Base-by-base conservation (phyloP, 345 rosid genomes). In the Mangifera indica region DNA sequence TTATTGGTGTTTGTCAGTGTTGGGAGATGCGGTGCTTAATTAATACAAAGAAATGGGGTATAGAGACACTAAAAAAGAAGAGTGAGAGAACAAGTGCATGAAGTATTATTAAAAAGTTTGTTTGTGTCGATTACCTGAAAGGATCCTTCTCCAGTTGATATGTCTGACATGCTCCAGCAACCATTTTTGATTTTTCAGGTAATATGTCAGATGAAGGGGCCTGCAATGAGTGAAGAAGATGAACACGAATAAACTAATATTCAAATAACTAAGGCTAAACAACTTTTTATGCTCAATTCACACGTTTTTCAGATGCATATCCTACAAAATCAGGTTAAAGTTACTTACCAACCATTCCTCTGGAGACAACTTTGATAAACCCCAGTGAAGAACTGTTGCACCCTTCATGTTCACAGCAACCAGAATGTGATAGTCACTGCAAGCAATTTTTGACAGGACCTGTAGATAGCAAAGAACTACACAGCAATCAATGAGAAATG, bases 341-440 rank as follows among this genome's bases (percentile, higher is more conserved):
- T 18, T 54, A 78, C 88, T 70, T 78, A 86, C 88, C 89, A 83
- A 77, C 89, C 89, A 88, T 79, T 86, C 89, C 74, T 77, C 84
- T 64, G 72, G 69, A 37, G 81, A 82, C 37, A 77, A 81, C 81
- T 86, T 80, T 49, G 88, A 77, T 26, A 88, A 76, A 53, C 86
- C 88, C 92, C 89, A 86, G 58, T 88, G 88, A 72, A 88, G 88
- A 77, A 86, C 72, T 49, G 83, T 63, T 72, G 84, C 75, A 60
- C 88, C 88, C 78, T 75, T 72, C 79, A 77, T 66, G 73, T 86
- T 86, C 62, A 81, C 75, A 70, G 87, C 86, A 52, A 88, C 79
- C 73, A 80, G 71, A 58, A 86, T 58, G 71, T 78, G 86, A 81
- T 75, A 74, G 73, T 83, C 82, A 26, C 79, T 77, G 21, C 56